A percentile compares a stretch with the other conserved stretches of the same genome.
These are phyloP conservation scores for Dactylellina cionopaga DNA, from an alignment of 2,329 filamentous ascomycete genomes.

Conservation along the genomic window DNA sequence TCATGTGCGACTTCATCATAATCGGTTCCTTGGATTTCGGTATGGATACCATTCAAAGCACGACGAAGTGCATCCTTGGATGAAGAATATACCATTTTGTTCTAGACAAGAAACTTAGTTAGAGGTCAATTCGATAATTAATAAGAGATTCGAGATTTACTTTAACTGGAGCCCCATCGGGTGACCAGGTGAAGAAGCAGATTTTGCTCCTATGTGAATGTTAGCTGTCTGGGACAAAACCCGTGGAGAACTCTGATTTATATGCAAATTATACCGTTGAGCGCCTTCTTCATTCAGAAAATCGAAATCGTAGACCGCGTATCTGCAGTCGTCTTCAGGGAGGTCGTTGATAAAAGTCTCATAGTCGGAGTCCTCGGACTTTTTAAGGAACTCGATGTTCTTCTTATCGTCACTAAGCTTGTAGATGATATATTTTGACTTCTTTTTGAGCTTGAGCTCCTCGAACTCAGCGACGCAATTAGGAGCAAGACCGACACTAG, in stretches of 20 bases:
- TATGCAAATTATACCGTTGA: constrained; percentile 66
- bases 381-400: constrained; percentile 78
- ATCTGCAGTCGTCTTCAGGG: constrained; percentile 80
- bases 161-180: constrained; percentile 81
- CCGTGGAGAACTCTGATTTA: too few species aligned
- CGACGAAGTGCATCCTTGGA: constrained; percentile 88
- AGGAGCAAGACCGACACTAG: constrained; percentile 60
- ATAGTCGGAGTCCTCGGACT: constrained; percentile 72
- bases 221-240: too few species aligned
- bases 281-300: constrained; percentile 80
- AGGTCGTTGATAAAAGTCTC: constrained; percentile 79
- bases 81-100: constrained; percentile 90
- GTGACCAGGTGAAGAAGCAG: constrained; percentile 81
- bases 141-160: constrained; percentile 65
- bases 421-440: constrained; percentile 84
- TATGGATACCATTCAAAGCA: constrained; percentile 77
- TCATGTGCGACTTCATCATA: constrained; percentile 82
- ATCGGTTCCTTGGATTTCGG: constrained; percentile 86
- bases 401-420: constrained; percentile 86
- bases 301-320: constrained; percentile 86
- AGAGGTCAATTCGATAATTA: constrained; percentile 7
- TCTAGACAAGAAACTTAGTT: constrained; percentile 63
- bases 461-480: constrained; percentile 70
- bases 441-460: constrained; percentile 83
- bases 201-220: constrained; percentile 73